phyloP scores from a whole-genome alignment of 257 asterid genomes.

The Lycium ferocissimum region DNA sequence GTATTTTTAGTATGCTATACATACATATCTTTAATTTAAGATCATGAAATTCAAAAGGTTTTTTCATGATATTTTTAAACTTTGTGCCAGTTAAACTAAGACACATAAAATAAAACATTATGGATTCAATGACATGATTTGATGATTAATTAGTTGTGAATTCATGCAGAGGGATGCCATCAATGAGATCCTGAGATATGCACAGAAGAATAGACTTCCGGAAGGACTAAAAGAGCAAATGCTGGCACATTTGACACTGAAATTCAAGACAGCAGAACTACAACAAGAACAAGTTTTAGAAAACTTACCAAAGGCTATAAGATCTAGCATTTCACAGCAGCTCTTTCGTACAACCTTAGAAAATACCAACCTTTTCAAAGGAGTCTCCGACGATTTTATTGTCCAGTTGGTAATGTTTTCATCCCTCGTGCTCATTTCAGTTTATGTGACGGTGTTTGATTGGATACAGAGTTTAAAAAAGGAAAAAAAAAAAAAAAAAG shows the following conservation, averaged over 20 bases:
- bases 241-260: conserved; percentile 86
- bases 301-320: conserved; percentile 88
- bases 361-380: conserved; percentile 77
- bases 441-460: neutral
- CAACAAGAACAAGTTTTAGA: conserved; percentile 90
- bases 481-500: too few relatives aligned
- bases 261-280: conserved; percentile 91
- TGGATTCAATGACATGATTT: too few relatives aligned
- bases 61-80: too few relatives aligned
- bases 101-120: too few relatives aligned
- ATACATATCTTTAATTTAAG: too few relatives aligned
- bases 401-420: conserved; percentile 73
- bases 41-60: too few relatives aligned
- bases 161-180: conserved; percentile 73
- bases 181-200: conserved; percentile 70
- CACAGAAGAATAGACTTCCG: conserved; percentile 88
- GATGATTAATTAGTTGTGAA: too few relatives aligned
- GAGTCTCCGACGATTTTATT: conserved; percentile 76
- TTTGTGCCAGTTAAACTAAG: too few relatives aligned
- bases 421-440: neutral
- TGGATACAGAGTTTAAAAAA: too few relatives aligned
- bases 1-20: too few relatives aligned
- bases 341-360: conserved; percentile 74
- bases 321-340: conserved; percentile 88
- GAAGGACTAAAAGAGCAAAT: conserved; percentile 84